phyloP scores from a whole-genome alignment of 73 alveolate genomes.

The Effrenium voratum region DNA sequence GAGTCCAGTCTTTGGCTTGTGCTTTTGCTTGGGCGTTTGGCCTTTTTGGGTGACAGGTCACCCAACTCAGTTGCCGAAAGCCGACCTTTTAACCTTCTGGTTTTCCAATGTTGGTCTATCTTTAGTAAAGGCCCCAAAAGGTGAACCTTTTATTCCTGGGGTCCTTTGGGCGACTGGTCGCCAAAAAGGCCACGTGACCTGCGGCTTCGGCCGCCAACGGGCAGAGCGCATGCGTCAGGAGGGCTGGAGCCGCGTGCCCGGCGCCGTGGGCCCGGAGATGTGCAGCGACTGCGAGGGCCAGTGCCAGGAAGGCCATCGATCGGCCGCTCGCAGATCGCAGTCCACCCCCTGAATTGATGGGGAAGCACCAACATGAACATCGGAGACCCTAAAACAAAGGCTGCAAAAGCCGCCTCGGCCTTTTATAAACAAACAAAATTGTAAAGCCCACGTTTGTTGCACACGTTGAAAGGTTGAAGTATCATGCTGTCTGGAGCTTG shows the following conservation, averaged over 20 bases:
- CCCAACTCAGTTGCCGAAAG: neutral
- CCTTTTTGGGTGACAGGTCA: neutral
- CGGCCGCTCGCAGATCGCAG: neutral
- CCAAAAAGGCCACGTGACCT: neutral
- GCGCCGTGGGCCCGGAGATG: conserved; percentile 41
- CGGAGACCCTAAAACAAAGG: no score
- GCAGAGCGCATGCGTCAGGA: neutral
- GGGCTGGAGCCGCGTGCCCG: conserved; percentile 51
- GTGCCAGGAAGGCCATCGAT: conserved; percentile 32
- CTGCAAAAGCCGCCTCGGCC: no score
- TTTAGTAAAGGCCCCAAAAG: neutral
- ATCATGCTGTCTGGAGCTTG: no score
- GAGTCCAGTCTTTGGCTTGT: no score
- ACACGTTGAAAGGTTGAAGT: no score
- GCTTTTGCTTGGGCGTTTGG: no score
- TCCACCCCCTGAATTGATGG: no score
- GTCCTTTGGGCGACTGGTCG: neutral
- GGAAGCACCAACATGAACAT: no score
- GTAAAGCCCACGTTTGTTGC: no score
- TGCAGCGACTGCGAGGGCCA: conserved; percentile 12
- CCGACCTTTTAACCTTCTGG: neutral
- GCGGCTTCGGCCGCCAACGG: neutral
- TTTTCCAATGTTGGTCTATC: neutral
- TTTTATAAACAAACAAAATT: no score
- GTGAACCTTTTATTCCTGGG: neutral